Evolutionary conservation across 805 yeast genomes (phyloP).

Genomic region (Wickerhamiella alocasiicola): DNA sequence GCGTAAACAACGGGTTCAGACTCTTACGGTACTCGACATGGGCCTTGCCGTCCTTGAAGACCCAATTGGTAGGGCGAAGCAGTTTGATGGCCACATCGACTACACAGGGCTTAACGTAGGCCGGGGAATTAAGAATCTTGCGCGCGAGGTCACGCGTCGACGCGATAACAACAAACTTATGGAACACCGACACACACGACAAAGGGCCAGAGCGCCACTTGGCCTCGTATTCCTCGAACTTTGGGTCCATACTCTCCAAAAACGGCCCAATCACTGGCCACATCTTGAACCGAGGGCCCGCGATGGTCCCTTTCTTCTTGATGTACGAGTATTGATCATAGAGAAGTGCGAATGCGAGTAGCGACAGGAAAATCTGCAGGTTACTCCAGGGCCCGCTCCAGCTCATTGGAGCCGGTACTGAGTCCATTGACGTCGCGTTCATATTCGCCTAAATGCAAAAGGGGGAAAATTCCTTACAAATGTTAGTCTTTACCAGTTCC

Average conservation of each 20-base stretch:
- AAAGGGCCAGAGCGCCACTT: slow-evolving; percentile 94
- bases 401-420: not conserved
- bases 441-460: not conserved
- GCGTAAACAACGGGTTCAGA: slow-evolving; percentile 78
- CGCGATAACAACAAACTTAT: slow-evolving; percentile 93
- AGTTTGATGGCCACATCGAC: slow-evolving; percentile 95
- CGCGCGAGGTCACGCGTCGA: slow-evolving; percentile 78
- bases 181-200: slow-evolving; percentile 95
- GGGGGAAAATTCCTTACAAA: too few relatives aligned
- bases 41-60: slow-evolving; percentile 88
- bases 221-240: slow-evolving; percentile 81
- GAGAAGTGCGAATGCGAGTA: not conserved
- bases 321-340: slow-evolving; percentile 52
- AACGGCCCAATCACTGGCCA: slow-evolving; percentile 98
- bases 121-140: slow-evolving; percentile 72
- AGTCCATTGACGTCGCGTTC: slow-evolving; percentile 7
- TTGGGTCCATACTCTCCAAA: slow-evolving; percentile 86
- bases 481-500: too few relatives aligned
- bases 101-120: slow-evolving; percentile 90
- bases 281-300: slow-evolving; percentile 75
- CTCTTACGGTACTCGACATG: slow-evolving; percentile 89
- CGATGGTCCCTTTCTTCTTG: slow-evolving; percentile 71
- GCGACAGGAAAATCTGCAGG: not conserved
- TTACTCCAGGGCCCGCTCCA: not conserved
- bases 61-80: slow-evolving; percentile 94